Conservation (phyloP, 2,329 filamentous ascomycete species). For the Calonectria hawksworthii region DNA sequence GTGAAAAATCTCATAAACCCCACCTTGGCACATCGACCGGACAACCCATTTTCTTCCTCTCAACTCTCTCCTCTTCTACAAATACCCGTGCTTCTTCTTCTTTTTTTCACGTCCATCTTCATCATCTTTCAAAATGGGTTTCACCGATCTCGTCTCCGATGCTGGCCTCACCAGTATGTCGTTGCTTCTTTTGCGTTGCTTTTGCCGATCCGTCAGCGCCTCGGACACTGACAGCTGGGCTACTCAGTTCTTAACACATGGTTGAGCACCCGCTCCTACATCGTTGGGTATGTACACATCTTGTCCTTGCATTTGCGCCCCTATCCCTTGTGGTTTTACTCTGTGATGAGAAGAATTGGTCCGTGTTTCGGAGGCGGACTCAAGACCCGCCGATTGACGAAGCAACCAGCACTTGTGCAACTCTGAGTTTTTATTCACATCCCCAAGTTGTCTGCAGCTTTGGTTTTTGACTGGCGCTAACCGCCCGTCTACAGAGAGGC, state of each 20-base stretch:
- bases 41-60: constrained; percentile 52
- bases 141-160: constrained; percentile 77
- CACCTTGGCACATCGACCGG: constrained; percentile 55
- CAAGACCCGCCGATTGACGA: constrained; percentile 92
- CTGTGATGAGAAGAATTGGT: constrained; percentile 88
- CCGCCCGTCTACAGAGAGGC: constrained; percentile 57
- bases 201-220: constrained; percentile 43
- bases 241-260: constrained; percentile 78
- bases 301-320: neutral
- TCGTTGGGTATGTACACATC: constrained; percentile 78
- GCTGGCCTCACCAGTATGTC: constrained; percentile 67
- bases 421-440: constrained; percentile 70
- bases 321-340: constrained; percentile 21
- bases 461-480: constrained; percentile 34
- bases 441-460: constrained; percentile 13
- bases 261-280: constrained; percentile 83
- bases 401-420: constrained; percentile 79
- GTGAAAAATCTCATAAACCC: constrained; percentile 59
- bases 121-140: constrained; percentile 71
- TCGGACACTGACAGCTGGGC: constrained; percentile 52
- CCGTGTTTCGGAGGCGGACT: constrained; percentile 94
- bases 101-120: constrained; percentile 42
- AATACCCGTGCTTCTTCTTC: constrained; percentile 43
- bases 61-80: constrained; percentile 48
- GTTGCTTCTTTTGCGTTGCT: constrained; percentile 42